Conservation (phyloP, 1,139 yeast species). For the Kurtzmaniella quercitrusa region DNA sequence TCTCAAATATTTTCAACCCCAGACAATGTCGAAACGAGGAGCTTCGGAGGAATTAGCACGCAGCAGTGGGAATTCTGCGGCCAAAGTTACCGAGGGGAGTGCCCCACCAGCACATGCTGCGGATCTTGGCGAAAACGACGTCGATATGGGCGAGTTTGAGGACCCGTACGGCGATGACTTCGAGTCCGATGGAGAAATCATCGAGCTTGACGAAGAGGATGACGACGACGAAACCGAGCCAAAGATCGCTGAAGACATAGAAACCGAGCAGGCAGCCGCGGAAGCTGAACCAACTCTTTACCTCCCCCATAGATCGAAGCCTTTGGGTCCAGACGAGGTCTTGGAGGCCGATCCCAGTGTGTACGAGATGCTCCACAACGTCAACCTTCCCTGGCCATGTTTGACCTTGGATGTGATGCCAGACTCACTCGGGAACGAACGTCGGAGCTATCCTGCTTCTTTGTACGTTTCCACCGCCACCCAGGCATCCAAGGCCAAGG, state of each 20-base stretch:
- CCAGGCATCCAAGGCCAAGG: constrained; percentile 83
- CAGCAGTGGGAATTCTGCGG: constrained; percentile 27
- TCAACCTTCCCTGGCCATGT: constrained; percentile 96
- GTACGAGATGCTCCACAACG: constrained; percentile 93
- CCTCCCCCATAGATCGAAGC: constrained; percentile 82
- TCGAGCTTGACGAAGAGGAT: constrained; percentile 69
- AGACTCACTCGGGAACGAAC: constrained; percentile 80
- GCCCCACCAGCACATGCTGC: constrained; percentile 25
- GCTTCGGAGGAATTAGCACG: constrained; percentile 34
- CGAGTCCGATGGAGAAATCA: constrained; percentile 88
- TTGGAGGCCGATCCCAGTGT: constrained; percentile 95
- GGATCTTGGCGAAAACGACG: constrained; percentile 33
- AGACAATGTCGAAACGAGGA: constrained; percentile 60
- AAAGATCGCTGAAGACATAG: constrained; percentile 19
- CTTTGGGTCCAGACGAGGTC: constrained; percentile 92
- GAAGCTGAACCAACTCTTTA: constrained; percentile 47
- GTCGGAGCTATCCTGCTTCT: constrained; percentile 87
- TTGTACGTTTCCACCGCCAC: constrained; percentile 87
- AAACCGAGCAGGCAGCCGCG: constrained; percentile 11
- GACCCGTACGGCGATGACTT: constrained; percentile 94
- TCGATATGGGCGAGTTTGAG: constrained; percentile 86
- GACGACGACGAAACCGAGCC: constrained; percentile 43
- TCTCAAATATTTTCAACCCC: constrained; percentile 2
- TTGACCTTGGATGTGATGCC: constrained; percentile 85
- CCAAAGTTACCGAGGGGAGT: constrained; percentile 23